A percentile compares a stretch with the other conserved stretches of the same genome.
Evolutionary conservation across 129 eudicot species (phyloP).

Genomic region (Centaurea solstitialis): DNA sequence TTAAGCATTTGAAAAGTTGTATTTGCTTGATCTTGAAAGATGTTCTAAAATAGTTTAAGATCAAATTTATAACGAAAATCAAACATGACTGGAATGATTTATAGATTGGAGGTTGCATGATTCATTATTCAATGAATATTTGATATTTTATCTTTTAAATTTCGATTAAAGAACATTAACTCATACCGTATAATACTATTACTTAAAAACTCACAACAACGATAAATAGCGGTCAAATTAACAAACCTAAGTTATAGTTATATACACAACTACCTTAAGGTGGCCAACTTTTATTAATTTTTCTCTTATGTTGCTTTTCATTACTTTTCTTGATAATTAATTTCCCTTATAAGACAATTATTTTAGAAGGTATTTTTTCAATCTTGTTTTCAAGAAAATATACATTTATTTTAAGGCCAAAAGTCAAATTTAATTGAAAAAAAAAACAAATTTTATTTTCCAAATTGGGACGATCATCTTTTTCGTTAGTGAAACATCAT

Average conservation of each 20-base stretch:
- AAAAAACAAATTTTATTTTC: too few relatives aligned
- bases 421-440: too few relatives aligned
- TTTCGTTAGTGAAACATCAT: not conserved
- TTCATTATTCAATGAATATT: too few relatives aligned
- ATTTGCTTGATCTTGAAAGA: too few relatives aligned
- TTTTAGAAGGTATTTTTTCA: not conserved
- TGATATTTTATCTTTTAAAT: too few relatives aligned
- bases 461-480: not conserved
- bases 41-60: not conserved
- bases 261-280: not conserved
- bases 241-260: not conserved
- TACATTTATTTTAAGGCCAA: not conserved
- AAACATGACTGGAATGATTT: not conserved
- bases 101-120: too few relatives aligned
- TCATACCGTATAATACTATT: too few relatives aligned
- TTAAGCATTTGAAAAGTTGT: too few relatives aligned
- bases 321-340: not conserved
- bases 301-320: too few relatives aligned
- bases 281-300: not conserved
- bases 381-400: not conserved
- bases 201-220: too few relatives aligned
- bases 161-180: too few relatives aligned
- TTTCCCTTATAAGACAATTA: not conserved
- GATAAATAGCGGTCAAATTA: too few relatives aligned
- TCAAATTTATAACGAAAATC: not conserved